These are phyloP conservation scores for Nymphaea colorata DNA, from an alignment of 164 flowering plant species.

Conservation along the genomic window DNA sequence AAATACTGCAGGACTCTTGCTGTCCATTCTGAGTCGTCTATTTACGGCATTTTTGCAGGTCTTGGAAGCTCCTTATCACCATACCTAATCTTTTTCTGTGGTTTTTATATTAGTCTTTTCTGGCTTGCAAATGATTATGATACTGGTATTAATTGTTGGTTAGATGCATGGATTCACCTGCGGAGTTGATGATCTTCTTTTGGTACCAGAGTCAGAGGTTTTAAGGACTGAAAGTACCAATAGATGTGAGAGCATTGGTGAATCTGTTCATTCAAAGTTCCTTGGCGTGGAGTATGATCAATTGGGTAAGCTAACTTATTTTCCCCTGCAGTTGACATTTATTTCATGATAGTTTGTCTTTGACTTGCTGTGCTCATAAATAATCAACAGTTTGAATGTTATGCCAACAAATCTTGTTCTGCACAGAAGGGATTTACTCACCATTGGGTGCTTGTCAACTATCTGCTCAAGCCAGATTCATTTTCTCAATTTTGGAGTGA, in stretches of 20 bases:
- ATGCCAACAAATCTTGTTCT: too few relatives aligned
- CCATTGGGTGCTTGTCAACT: too few relatives aligned
- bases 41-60: conserved; percentile 86
- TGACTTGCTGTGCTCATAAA: too few relatives aligned
- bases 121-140: neutral
- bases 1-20: conserved; percentile 64
- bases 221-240: conserved; percentile 40
- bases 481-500: too few relatives aligned
- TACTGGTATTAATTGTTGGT: neutral
- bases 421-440: too few relatives aligned
- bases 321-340: too few relatives aligned
- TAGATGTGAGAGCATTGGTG: conserved; percentile 41
- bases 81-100: neutral
- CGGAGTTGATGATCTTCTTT: conserved; percentile 87
- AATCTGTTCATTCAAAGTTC: conserved; percentile 40
- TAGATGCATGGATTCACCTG: conserved; percentile 96
- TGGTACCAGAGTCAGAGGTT: conserved; percentile 28
- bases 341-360: too few relatives aligned
- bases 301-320: conserved; percentile 33
- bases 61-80: neutral
- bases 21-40: conserved; percentile 77
- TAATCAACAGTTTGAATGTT: too few relatives aligned
- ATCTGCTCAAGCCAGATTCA: too few relatives aligned
- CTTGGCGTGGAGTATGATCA: conserved; percentile 28
- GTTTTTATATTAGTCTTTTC: neutral